A percentile compares a stretch with the other conserved stretches of the same genome.
Evolutionary conservation across 495 filamentous ascomycete genomes (phyloP).

Genomic region (Neurospora sp.): DNA sequence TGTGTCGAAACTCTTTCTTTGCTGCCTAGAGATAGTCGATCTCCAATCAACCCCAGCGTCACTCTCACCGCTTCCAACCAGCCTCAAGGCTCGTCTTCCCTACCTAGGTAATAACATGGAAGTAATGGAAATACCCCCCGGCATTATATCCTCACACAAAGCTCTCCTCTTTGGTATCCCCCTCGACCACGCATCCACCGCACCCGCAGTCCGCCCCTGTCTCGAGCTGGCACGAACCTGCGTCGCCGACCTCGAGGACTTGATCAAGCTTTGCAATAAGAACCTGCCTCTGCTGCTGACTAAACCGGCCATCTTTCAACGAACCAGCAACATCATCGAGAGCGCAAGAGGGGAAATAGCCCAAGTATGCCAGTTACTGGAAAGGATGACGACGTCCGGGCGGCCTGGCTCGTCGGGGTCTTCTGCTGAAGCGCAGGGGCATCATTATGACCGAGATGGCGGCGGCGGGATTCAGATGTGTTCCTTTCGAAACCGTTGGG

Average conservation of each 20-base stretch:
- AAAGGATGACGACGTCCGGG: not conserved
- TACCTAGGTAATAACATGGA: not conserved
- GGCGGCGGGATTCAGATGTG: not conserved
- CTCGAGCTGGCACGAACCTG: constrained; percentile 12
- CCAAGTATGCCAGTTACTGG: constrained; percentile 9
- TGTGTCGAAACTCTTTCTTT: not conserved
- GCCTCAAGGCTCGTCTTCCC: not conserved
- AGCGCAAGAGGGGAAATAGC: constrained; percentile 2
- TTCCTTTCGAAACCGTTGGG: not conserved
- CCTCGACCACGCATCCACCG: constrained; percentile 7
- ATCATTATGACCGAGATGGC: too few relatives aligned
- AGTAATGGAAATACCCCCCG: not conserved
- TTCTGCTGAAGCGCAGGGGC: too few relatives aligned
- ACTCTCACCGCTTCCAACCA: not conserved
- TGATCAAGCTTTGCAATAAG: constrained; percentile 12
- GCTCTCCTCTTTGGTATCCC: constrained; percentile 6
- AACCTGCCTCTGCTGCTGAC: constrained; percentile 3
- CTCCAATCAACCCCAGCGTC: not conserved
- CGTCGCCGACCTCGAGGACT: constrained; percentile 9
- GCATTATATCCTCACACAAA: not conserved
- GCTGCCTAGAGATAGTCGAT: not conserved
- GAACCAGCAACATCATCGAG: constrained; percentile 10
- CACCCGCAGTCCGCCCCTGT: constrained; percentile 4
- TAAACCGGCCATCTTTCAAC: constrained; percentile 4
- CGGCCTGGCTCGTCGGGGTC: not conserved